These are phyloP conservation scores for Scenedesmus sp. DNA, from an alignment of 163 green algal genomes.

Conservation along the genomic window DNA sequence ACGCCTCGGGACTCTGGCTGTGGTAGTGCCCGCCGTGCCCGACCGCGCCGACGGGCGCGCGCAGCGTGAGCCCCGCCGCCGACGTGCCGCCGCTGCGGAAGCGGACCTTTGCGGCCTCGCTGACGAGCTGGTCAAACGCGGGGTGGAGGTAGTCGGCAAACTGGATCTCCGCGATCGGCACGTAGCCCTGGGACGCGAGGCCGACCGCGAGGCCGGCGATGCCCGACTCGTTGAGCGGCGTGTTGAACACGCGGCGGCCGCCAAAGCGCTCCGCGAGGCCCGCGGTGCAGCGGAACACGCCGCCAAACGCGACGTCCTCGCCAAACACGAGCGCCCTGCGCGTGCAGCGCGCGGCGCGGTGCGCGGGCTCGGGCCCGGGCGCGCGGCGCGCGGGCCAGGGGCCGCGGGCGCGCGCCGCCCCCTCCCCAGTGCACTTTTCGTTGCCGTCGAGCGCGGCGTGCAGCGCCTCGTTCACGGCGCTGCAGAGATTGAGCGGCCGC, in stretches of 20 bases:
- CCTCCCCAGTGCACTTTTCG: constrained; percentile 58
- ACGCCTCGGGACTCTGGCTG: constrained; percentile 90
- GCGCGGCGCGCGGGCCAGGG: background rate
- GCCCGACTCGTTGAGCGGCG: constrained; percentile 90
- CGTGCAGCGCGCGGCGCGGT: background rate
- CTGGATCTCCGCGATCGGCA: constrained; percentile 81
- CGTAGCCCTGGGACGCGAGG: constrained; percentile 76
- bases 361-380: too few species aligned
- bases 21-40: constrained; percentile 94
- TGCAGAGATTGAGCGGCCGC: constrained; percentile 75
- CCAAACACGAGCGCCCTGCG: constrained; percentile 74
- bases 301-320: constrained; percentile 93
- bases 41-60: constrained; percentile 81
- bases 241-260: constrained; percentile 91
- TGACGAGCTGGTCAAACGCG: constrained; percentile 94
- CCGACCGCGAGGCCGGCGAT: constrained; percentile 93
- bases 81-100: constrained; percentile 83
- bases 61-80: constrained; percentile 87
- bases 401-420: background rate
- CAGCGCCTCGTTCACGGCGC: constrained; percentile 82
- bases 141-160: constrained; percentile 77
- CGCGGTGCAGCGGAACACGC: constrained; percentile 92
- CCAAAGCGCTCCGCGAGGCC: constrained; percentile 84
- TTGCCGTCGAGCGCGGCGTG: constrained; percentile 67
- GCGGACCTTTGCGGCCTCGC: constrained; percentile 90